Base-by-base conservation (phyloP, 176 grass and related monocot species). In the Bonia amplexicaulis region DNA sequence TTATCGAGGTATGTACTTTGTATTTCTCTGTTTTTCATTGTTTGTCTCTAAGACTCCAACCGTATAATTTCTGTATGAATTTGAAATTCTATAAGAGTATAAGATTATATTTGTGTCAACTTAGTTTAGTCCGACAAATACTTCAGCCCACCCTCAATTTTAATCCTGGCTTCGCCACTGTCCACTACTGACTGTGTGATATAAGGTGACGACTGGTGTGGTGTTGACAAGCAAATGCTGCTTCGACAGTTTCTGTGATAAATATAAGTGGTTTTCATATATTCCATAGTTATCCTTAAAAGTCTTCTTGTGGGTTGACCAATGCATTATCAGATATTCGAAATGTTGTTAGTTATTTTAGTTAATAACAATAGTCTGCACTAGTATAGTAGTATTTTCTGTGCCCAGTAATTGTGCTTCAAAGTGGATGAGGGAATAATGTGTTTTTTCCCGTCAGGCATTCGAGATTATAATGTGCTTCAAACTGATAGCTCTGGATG, bases 191-290 rank as follows among this genome's bases (percentile, higher is more conserved):
- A 54, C 55, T 92, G 39, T 92, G 90, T 86, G 84, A 31, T 31
- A 92, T 54, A 77, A 84, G 51, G 87, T 84, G 71, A 92, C 87
- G 90, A 69, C 60, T 84, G 90, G 87, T 81, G 90, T 87, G 1
- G 90, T 87, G 29, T 80, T 92, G 59, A 92, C 87, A 33, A 86
- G 87, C 90, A 89, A 84, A 74, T 92, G 90, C 80, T 92, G 90
- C 67, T 94, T 89, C 48, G 33, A 78, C 69, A 94, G 89, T 89
- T 94, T 91, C 77, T 94, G 86, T 81, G 92, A 94, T 84, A 91
- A 87, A 94, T 94, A 89, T 94, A 81, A 91, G 87, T 80, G 57
- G 9, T 80, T 82, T 79, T 69, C 61, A 44, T 58, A 74, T 84
- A 58, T 61, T 71, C 12, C 6, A 31, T 69, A 57, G 75, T 62